A percentile compares a stretch with the other conserved stretches of the same genome.
These are phyloP conservation scores for Russula earlei DNA, from an alignment of 768 basidiomycete genomes.

Conservation along the genomic window DNA sequence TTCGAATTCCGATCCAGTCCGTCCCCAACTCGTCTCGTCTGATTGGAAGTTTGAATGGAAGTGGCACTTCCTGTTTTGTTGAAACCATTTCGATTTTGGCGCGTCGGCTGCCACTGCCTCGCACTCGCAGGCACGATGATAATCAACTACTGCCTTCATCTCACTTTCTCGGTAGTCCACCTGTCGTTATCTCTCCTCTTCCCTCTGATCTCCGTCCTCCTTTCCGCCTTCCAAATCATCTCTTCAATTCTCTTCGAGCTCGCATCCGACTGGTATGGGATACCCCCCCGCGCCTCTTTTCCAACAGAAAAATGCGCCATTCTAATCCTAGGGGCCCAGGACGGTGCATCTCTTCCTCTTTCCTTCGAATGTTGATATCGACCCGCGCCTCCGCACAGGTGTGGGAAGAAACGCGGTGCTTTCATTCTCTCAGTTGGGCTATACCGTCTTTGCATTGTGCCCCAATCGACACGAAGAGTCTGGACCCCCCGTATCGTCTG, in stretches of 20 bases:
- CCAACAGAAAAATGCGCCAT: slow-evolving; percentile 25
- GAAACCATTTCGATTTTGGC: background rate
- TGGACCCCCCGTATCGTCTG: background rate
- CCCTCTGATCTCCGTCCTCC: slow-evolving; percentile 9
- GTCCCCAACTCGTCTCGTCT: too few species aligned
- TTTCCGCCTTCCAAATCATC: slow-evolving; percentile 15
- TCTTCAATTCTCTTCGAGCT: slow-evolving; percentile 11
- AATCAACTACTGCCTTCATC: background rate
- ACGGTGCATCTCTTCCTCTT: slow-evolving; percentile 19
- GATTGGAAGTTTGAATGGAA: background rate
- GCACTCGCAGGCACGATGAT: background rate
- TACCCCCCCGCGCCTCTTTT: slow-evolving; percentile 22
- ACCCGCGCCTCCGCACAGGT: slow-evolving; percentile 20
- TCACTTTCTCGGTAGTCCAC: slow-evolving; percentile 6
- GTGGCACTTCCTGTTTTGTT: background rate
- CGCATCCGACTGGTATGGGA: slow-evolving; percentile 13
- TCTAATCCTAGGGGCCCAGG: slow-evolving; percentile 26
- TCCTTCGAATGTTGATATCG: background rate
- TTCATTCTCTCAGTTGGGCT: slow-evolving; percentile 28
- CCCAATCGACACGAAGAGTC: slow-evolving; percentile 17
- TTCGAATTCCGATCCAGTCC: background rate
- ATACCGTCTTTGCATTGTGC: slow-evolving; percentile 28
- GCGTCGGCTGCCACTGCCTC: background rate
- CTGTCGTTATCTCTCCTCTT: slow-evolving; percentile 14
- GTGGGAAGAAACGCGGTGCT: slow-evolving; percentile 26